Percentiles rank a stretch among this genome's conserved stretches.
phyloP scores from a whole-genome alignment of 208 protist genomes.

The Leptomonas seymouri region DNA sequence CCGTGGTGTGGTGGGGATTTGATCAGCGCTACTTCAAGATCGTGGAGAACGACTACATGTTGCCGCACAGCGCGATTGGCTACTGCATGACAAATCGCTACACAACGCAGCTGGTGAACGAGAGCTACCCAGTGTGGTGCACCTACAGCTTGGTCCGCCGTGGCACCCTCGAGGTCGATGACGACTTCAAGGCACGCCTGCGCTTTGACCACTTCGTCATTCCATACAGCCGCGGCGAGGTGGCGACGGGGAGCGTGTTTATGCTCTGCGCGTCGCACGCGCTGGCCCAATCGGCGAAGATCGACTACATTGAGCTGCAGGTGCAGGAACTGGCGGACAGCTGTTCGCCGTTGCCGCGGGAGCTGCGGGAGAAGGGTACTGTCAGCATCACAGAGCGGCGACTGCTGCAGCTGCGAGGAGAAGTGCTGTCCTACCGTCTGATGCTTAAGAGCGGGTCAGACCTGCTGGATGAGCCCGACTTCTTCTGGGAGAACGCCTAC shows the following conservation, averaged over 20 bases:
- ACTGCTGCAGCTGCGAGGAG: constrained; percentile 68
- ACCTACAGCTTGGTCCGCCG: constrained; percentile 65
- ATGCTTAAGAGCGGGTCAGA: constrained; percentile 85
- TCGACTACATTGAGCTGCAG: constrained; percentile 82
- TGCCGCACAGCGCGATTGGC: constrained; percentile 60
- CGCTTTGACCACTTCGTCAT: constrained; percentile 81
- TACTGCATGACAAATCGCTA: constrained; percentile 73
- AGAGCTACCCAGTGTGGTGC: constrained; percentile 85
- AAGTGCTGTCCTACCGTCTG: constrained; percentile 75
- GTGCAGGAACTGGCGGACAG: constrained; percentile 68
- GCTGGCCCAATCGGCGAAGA: constrained; percentile 80
- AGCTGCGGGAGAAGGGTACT: constrained; percentile 60
- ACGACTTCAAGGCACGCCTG: constrained; percentile 65
- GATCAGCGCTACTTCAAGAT: constrained; percentile 81
- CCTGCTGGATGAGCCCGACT: constrained; percentile 80
- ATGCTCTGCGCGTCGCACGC: constrained; percentile 81
- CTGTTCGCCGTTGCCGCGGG: constrained; percentile 71
- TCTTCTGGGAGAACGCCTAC: constrained; percentile 86
- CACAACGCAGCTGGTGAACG: constrained; percentile 64
- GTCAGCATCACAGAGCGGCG: constrained; percentile 68
- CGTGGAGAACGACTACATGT: constrained; percentile 82
- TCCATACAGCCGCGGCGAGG: constrained; percentile 60
- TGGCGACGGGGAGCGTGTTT: constrained; percentile 55
- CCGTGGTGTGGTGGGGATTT: constrained; percentile 85
- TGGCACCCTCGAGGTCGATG: constrained; percentile 60